Base-by-base conservation (phyloP, 2,329 filamentous ascomycete species). In the Ramularia endophylla region DNA sequence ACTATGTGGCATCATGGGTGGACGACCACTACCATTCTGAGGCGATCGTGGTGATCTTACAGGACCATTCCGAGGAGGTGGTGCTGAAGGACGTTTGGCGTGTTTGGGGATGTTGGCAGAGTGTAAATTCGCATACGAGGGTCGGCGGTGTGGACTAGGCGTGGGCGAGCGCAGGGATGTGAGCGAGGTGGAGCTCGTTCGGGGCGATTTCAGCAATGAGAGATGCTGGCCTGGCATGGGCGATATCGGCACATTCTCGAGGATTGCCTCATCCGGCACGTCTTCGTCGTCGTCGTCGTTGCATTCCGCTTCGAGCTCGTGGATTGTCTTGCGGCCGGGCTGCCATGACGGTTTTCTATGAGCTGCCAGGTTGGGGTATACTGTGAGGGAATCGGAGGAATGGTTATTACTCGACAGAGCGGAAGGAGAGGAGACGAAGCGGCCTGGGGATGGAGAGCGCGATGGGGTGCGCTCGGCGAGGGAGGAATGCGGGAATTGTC, bases 211-310 rank as follows among this genome's bases (percentile, higher is more conserved):
- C n/a, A 54, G 38, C 15, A 48, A 40, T n/a, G 31, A 34, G 27
- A 63, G 62, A 17, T 66, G 63, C 15, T 56, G 55, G 27, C 56
- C 57, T 7, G 57, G 55, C 38, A 59, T 46, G 9, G 86, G 86
- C 0, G 85, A 89, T 33, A 92, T 78, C 4, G 86, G 86, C 2
- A 92, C 81, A 50, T 92, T 92, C 65, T 87, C 85, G 34, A 92
- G 75, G 38, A 88, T 74, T 17, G 85, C 75, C 40, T 86, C 85
- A 18, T 89, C 85, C 0, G 86, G 86, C 20, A 92, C 81, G 43
- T 76, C 73, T 47, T 86, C 79, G 56, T 88, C 84, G 11, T 25
- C 22, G 40, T 78, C 81, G 40, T 88, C 83, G 52, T 89, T 83
- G 53, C 87, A 89, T 58, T 90, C 85, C 40, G 78, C 76, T 59